Percentiles rank a stretch among this genome's conserved stretches.
These are phyloP conservation scores for Leccinum holopus DNA, from an alignment of 1,284 basidiomycete genomes.

Conservation along the genomic window DNA sequence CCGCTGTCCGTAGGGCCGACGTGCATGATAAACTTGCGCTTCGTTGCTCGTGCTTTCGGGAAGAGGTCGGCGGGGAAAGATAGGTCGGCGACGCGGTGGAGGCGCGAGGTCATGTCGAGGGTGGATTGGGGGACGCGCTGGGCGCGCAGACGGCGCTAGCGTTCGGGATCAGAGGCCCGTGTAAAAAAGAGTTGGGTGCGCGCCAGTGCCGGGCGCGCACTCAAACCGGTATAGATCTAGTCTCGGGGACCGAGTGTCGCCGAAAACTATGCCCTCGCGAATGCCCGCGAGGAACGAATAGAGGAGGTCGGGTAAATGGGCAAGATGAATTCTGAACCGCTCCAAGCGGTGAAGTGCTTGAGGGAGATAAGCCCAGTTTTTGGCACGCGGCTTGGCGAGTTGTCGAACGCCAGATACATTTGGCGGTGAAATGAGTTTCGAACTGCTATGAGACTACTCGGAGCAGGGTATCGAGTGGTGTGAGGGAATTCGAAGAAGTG, in stretches of 20 bases:
- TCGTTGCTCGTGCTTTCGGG: no score
- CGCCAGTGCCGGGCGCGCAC: slow-evolving; percentile 15
- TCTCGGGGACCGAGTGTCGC: slow-evolving; percentile 8
- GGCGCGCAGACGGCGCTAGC: no score
- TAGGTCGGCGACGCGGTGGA: no score
- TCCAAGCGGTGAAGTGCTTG: slow-evolving; percentile 34
- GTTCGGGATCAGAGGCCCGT: slow-evolving; percentile 38
- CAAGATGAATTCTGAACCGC: slow-evolving; percentile 38
- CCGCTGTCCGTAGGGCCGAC: no score
- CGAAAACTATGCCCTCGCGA: slow-evolving; percentile 24
- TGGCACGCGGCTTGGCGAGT: slow-evolving; percentile 21
- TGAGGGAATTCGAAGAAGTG: no score
- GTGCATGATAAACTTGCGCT: no score
- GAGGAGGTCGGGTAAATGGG: slow-evolving; percentile 32
- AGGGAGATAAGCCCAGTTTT: slow-evolving; percentile 2
- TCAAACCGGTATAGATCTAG: slow-evolving; percentile 18
- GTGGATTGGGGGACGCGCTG: no score
- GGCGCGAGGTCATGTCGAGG: no score
- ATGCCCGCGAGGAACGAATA: slow-evolving; percentile 21
- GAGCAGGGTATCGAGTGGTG: no score
- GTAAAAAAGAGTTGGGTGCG: slow-evolving; percentile 36
- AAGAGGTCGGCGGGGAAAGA: no score
- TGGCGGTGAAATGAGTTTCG: no score
- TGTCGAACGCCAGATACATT: slow-evolving; percentile 14
- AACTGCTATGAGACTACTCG: no score